Evolutionary conservation across 768 basidiomycete genomes (phyloP), one percentile per base, ranked within the genome.

Genomic region (Tricholoma furcatifolium): DNA sequence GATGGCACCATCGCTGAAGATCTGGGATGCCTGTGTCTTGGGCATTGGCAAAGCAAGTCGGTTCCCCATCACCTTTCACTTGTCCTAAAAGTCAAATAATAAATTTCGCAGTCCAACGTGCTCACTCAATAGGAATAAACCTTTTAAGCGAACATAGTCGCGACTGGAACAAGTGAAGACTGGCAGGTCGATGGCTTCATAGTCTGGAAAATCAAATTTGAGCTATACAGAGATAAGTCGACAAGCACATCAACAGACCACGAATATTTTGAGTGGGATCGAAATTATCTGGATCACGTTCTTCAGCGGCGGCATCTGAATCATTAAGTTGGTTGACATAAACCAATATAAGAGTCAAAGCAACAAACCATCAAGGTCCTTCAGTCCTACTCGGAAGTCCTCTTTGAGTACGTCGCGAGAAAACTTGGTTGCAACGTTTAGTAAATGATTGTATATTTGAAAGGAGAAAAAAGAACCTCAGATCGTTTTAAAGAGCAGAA

Each of bases 131-230:
- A 20, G 7, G 15, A 34, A 21, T 7, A 57, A 36, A 74, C 78
- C 77, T 70, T 74, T 82, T 20, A 84, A 62, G 38, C 83, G 70
- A 15, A 83, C 73, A 56, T 86, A 85, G 62, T 86, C 83, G 15
- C 83, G 74, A 36, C 80, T 75, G 1, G 83, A 85, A 51, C 74
- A 77, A 15, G 81, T 82, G 64, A 85, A 85, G 10, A 83, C 82
- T 2, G 84, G 84, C 4, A 86, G 74, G 53, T 84, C 72, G 48
- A 85, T 84, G 1, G 71, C 74, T 24, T 76, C 74, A 56, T 85
- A 85, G 60, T 85, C 84, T 84, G 44, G 18, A 50, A 5, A 32
- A 10, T 11, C 15, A 21, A n/a, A 31, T 43, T 11, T 43, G 7
- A 34, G 21, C 17, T 10, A 21, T 17, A 43, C 24, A 21, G 44